phyloP scores from a whole-genome alignment of 495 filamentous ascomycete genomes.

The Neurospora cerealis region DNA sequence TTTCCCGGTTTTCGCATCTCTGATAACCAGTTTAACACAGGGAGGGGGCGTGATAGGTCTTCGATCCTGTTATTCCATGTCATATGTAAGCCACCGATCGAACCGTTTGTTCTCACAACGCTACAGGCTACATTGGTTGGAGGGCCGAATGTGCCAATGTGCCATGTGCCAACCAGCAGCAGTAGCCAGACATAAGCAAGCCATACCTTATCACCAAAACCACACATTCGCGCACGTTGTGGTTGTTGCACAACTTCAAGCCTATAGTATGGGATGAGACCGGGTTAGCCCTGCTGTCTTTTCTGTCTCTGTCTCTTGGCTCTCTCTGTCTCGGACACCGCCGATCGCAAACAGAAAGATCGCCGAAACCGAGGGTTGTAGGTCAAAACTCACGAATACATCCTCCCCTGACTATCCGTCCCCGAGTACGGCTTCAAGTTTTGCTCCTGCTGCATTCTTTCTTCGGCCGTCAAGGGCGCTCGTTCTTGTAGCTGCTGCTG shows the following conservation, averaged over 20 bases:
- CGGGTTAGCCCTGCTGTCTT: slow-evolving; percentile 1
- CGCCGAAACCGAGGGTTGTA: not conserved
- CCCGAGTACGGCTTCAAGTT: slow-evolving; percentile 22
- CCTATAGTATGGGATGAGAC: slow-evolving; percentile 27
- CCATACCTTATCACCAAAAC: slow-evolving; percentile 90
- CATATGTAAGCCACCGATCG: not conserved
- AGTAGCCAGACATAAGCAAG: not conserved
- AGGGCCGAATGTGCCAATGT: not conserved
- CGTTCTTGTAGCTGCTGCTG: slow-evolving; percentile 13
- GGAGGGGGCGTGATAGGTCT: slow-evolving; percentile 94
- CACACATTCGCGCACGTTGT: slow-evolving; percentile 92
- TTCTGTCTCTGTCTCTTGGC: not conserved
- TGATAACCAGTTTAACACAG: slow-evolving; percentile 76
- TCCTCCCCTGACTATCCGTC: slow-evolving; percentile 15
- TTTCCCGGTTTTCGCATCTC: slow-evolving; percentile 68
- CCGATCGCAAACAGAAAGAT: not conserved
- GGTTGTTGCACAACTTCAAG: slow-evolving; percentile 88
- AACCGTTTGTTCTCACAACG: not conserved
- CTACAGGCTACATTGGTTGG: not conserved
- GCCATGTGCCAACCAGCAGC: not conserved
- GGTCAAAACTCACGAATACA: slow-evolving; percentile 20
- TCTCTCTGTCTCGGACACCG: not conserved
- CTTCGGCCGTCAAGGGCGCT: slow-evolving; percentile 17
- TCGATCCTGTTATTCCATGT: slow-evolving; percentile 55
- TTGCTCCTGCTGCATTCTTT: slow-evolving; percentile 16